Conservation (phyloP, 148 eudicot species). For the Rhododendron griersonianum region DNA sequence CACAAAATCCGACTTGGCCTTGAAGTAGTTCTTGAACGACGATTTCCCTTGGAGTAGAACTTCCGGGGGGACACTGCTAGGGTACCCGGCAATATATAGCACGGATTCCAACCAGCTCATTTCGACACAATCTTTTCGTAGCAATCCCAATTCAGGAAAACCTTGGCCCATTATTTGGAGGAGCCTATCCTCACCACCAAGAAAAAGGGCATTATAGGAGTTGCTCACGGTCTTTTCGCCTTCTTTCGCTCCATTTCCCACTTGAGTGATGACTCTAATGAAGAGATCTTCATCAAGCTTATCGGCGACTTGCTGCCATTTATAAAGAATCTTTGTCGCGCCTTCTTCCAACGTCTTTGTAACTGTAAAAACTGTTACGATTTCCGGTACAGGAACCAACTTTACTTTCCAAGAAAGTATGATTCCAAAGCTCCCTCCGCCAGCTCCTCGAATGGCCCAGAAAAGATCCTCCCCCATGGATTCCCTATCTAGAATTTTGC, state of each 20-base stretch:
- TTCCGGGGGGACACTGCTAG: neutral
- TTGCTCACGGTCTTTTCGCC: neutral
- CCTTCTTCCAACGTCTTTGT: neutral
- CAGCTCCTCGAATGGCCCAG: neutral
- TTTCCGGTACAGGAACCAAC: neutral
- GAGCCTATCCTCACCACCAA: neutral
- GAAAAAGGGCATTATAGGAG: neutral
- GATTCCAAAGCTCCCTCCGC: neutral
- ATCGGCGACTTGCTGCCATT: neutral
- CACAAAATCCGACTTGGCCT: neutral
- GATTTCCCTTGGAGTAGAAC: neutral
- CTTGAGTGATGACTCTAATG: neutral
- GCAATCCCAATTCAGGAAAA: neutral
- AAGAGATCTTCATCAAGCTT: neutral
- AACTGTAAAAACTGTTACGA: neutral
- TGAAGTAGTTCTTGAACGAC: neutral
- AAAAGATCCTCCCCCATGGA: slow-evolving; percentile 3
- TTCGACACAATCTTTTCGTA: neutral
- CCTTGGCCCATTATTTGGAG: neutral
- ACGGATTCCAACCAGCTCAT: slow-evolving; percentile 5
- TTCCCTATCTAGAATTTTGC: neutral
- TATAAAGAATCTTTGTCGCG: neutral
- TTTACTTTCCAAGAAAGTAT: neutral
- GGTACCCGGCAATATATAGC: neutral
- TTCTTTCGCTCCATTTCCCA: neutral